These are phyloP conservation scores for Camellia sinensis DNA, from an alignment of 148 eudicot species.

Conservation along the genomic window DNA sequence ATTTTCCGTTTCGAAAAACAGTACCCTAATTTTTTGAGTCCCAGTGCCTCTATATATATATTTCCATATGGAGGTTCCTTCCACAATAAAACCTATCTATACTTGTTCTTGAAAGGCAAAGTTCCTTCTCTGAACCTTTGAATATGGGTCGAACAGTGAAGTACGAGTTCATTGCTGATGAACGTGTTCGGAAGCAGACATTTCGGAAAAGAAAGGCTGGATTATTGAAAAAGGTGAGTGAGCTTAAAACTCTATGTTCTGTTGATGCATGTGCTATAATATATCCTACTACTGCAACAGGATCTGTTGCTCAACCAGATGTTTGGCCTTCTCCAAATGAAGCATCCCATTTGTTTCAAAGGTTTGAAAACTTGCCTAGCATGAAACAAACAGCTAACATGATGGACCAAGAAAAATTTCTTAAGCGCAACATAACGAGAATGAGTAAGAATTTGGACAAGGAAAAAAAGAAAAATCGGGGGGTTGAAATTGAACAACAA, in stretches of 20 bases:
- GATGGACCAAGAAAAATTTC: neutral
- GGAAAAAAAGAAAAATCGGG: neutral
- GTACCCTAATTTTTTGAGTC: too few relatives aligned
- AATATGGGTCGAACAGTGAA: constrained; percentile 16
- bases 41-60: neutral
- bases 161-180: constrained; percentile 10
- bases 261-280: constrained; percentile 23
- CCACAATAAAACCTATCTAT: too few relatives aligned
- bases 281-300: neutral
- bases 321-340: constrained; percentile 13
- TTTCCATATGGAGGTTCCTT: neutral
- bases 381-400: neutral
- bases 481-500: constrained; percentile 9
- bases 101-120: neutral
- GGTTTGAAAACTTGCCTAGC: neutral
- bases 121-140: neutral
- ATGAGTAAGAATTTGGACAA: constrained; percentile 3
- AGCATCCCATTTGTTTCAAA: constrained; percentile 7
- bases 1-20: too few relatives aligned
- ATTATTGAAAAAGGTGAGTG: constrained; percentile 18
- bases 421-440: neutral
- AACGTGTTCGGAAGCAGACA: constrained; percentile 15
- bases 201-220: constrained; percentile 13
- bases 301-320: neutral
- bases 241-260: constrained; percentile 15